phyloP scores from a whole-genome alignment of 371 early-diverging fungal species.

The Phascolomyces articulosus region DNA sequence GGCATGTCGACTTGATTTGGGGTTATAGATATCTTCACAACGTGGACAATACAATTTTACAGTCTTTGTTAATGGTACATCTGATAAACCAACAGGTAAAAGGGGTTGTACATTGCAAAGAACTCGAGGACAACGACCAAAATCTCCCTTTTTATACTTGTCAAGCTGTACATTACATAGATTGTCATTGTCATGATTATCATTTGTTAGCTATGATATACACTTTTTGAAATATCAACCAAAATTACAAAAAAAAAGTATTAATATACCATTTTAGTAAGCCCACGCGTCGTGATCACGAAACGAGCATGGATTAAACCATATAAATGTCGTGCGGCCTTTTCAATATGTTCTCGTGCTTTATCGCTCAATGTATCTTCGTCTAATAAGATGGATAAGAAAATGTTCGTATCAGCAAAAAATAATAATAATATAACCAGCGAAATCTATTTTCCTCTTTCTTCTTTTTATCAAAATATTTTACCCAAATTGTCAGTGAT shows the following conservation, averaged over 20 bases:
- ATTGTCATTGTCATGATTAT: background rate
- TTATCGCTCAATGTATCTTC: conserved; percentile 72
- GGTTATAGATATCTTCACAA: conserved; percentile 95
- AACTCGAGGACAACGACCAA: conserved; percentile 95
- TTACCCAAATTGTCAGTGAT: conserved; percentile 85
- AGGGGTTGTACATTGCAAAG: conserved; percentile 85
- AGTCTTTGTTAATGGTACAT: conserved; percentile 78
- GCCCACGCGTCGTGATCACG: conserved; percentile 86
- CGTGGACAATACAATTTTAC: conserved; percentile 93
- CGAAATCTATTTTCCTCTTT: too few relatives aligned
- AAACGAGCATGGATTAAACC: conserved; percentile 94
- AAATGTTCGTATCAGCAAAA: too few relatives aligned
- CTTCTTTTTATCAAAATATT: too few relatives aligned
- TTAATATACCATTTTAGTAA: conserved; percentile 78
- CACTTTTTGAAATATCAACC: too few relatives aligned
- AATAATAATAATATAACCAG: too few relatives aligned
- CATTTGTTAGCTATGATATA: too few relatives aligned
- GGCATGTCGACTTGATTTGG: conserved; percentile 80
- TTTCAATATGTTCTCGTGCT: conserved; percentile 72
- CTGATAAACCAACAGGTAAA: conserved; percentile 91
- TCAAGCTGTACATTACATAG: conserved; percentile 56
- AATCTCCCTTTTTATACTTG: conserved; percentile 87
- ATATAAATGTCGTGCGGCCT: conserved; percentile 85
- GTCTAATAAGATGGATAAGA: conserved; percentile 41
- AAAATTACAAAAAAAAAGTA: background rate